Base-by-base conservation (phyloP, 2,329 filamentous ascomycete genomes). In the Cladophialophora yegresii region DNA sequence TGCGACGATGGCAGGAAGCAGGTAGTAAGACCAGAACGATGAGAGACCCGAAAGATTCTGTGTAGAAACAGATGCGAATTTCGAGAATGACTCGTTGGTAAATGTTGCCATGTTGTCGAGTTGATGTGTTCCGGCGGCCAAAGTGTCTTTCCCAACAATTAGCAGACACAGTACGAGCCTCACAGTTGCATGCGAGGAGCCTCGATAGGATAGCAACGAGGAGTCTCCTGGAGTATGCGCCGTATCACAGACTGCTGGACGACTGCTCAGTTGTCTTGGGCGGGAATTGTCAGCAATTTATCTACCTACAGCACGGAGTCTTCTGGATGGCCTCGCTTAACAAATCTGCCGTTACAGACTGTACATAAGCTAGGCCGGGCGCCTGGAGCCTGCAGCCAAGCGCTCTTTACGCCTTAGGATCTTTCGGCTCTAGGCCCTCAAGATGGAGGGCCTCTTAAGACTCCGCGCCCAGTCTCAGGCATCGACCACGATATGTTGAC, bases 1-100 rank as follows among this genome's bases (percentile, higher is more conserved):
- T 10, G 65, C 63, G 12, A 67, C 58, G 23, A 69, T 20, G 7
- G 63, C 62, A 13, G 64, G 64, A 1, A 70, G 36, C 20, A 67
- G 58, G 54, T 70, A 70, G 26, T 63, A 62, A 13, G 66, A 66
- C 66, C 66, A 68, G 9, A 68, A n/a, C 55, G 57, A 62, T 20
- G 66, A 66, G 28, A 66, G 43, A 13, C 33, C 51, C 3, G 63
- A 63, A 12, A 65, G 30, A 26, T 61, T 62, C 20, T 54, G 61
- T 3, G 62, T 30, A 12, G 66, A 66, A 20, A 59, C 32, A 8
- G 66, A 32, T 13, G 61, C 62, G 3, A 68, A 43, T 10, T 64
- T 64, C 1, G 64, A 64, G 47, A 64, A 45, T 3, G 63, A 36
- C 12, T 63, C 30, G 8, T 62, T 60, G 7, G 64, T 58, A 8